Evolutionary conservation across 2,329 filamentous ascomycete species (phyloP).

Genomic region (Colletotrichum lupini): DNA sequence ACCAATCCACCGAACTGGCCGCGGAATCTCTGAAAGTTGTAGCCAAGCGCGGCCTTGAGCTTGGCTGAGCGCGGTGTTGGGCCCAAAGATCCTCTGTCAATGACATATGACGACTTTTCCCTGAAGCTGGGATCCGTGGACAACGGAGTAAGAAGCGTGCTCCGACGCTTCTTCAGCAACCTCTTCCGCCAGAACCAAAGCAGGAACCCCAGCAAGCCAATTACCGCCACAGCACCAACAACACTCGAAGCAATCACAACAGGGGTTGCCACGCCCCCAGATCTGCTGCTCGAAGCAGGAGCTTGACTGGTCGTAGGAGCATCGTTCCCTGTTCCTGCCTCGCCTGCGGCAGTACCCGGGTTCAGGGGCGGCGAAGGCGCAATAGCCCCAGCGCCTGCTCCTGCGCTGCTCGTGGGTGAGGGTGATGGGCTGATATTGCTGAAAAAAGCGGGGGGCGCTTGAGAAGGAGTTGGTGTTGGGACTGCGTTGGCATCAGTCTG

Average conservation of each 20-base stretch:
- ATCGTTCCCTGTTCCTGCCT: slow-evolving; percentile 16
- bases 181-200: slow-evolving; percentile 63
- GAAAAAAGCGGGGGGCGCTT: slow-evolving; percentile 24
- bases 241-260: slow-evolving; percentile 63
- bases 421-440: slow-evolving; percentile 19
- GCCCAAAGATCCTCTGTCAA: slow-evolving; percentile 59
- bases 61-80: slow-evolving; percentile 58
- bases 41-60: slow-evolving; percentile 52
- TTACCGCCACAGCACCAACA: slow-evolving; percentile 59
- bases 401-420: slow-evolving; percentile 8
- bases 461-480: slow-evolving; percentile 30
- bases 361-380: slow-evolving; percentile 18
- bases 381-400: background rate
- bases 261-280: slow-evolving; percentile 44
- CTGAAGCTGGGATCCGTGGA: slow-evolving; percentile 46
- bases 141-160: slow-evolving; percentile 61
- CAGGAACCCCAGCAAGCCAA: slow-evolving; percentile 58
- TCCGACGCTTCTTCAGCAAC: slow-evolving; percentile 54
- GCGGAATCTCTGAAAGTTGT: slow-evolving; percentile 48
- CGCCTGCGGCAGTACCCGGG: slow-evolving; percentile 29
- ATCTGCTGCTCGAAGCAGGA: slow-evolving; percentile 37
- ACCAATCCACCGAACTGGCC: slow-evolving; percentile 46
- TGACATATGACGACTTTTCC: slow-evolving; percentile 48
- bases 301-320: slow-evolving; percentile 6
- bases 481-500: slow-evolving; percentile 49